Base-by-base conservation (phyloP, 768 basidiomycete species). In the Galerina marginata region DNA sequence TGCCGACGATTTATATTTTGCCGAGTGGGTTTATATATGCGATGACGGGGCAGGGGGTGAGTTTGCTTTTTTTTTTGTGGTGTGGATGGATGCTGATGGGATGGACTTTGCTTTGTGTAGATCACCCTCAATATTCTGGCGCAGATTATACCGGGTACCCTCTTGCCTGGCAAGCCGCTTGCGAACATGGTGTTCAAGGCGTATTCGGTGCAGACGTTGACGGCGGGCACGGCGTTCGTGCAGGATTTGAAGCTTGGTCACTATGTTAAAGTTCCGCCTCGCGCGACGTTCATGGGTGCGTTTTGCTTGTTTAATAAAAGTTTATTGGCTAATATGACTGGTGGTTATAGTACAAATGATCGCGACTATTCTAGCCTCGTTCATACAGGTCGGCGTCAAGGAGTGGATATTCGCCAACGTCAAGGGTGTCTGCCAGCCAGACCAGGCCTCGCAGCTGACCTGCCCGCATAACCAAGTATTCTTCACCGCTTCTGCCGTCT, bases 131-230 rank as follows among this genome's bases (percentile, higher is more conserved):
- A 98, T 67, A 75, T 98, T 43, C 79, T 97, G 5, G 91, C 92
- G 7, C 93, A 99, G 73, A 88, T 97, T 67, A 87, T 98, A 20
- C 94, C 95, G 1, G 96, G 96, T 4, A 89, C 91, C 29, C 77
- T 96, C 9, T 76, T 97, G 0, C 83, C 90, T 9, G 96, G 96
- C 2, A 87, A 92, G 56, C 92, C 95, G 5, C 75, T 97, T 20
- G 93, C 93, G 15, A 96, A 96, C 78, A 96, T 98, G 95, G 82
- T 96, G 50, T 96, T 95, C 87, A 97, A 99, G 72, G 85, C 86
- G 1, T 96, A 93, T 70, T 82, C 90, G 1, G 85, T 92, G n/a
- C 92, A 96, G 71, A 91, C 92, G 0, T 75, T 97, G n/a, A 72
- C 81, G 1, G 88, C 91, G 65, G 87, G 88, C 0, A 86, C 86